Percentiles rank a stretch among this genome's conserved stretches.
Evolutionary conservation across 768 basidiomycete species (phyloP).

Genomic region (Russula dissimulans): DNA sequence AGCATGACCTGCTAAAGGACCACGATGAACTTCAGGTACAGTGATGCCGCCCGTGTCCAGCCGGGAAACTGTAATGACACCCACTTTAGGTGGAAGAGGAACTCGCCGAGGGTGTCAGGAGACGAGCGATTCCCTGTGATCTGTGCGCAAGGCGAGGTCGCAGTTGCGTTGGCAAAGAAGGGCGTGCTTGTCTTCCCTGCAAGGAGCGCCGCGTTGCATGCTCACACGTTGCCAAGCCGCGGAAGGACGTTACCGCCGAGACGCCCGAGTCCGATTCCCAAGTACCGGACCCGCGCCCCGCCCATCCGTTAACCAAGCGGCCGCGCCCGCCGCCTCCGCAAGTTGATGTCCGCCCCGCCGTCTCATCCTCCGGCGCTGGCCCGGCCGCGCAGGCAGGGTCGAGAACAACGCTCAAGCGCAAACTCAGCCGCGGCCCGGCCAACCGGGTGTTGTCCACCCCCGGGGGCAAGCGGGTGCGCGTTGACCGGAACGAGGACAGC

Average conservation of each 20-base stretch:
- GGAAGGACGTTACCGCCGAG: conserved; percentile 10
- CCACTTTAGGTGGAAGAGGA: conserved; percentile 4
- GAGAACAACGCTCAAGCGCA: conserved; percentile 12
- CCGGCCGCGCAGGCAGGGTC: conserved; percentile 7
- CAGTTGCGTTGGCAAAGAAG: conserved; percentile 14
- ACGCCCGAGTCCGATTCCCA: conserved; percentile 13
- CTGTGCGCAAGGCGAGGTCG: conserved; percentile 9
- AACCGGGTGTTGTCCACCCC: not conserved
- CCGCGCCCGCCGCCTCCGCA: conserved; percentile 2
- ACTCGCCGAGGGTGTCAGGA: conserved; percentile 15
- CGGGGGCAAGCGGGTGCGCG: conserved; percentile 9
- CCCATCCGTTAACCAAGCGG: conserved; percentile 1
- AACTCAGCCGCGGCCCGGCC: conserved; percentile 9
- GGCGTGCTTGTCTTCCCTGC: conserved; percentile 15
- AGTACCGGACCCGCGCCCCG: not conserved
- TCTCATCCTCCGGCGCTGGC: not conserved
- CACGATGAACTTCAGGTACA: conserved; percentile 16
- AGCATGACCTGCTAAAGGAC: not conserved
- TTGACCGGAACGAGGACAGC: conserved; percentile 12
- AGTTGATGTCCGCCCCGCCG: not conserved
- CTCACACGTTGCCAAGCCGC: conserved; percentile 16
- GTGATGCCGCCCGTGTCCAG: not conserved
- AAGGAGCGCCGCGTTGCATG: conserved; percentile 18
- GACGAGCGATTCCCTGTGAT: conserved; percentile 12
- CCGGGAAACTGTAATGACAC: not conserved